Evolutionary conservation across 257 asterid genomes (phyloP), one percentile per base, ranked within the genome.

Genomic region (Solanum corneliomulleri): DNA sequence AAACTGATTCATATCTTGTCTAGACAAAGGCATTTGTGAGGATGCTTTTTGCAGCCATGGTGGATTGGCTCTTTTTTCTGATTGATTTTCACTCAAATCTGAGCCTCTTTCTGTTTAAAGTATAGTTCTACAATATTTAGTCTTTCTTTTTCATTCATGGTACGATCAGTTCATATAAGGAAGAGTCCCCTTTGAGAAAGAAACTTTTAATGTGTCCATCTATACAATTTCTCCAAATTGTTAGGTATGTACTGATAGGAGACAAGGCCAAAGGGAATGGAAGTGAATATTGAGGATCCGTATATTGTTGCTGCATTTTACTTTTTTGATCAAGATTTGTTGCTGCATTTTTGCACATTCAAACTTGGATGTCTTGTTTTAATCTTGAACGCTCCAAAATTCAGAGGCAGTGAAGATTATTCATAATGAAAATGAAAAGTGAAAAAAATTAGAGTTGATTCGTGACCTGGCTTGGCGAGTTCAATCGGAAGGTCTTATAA

Each of bases 1-100:
- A 69, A 4, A 35, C 49, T 31, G 89, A 42, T 13, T 75, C 42
- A 82, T 81, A 85, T 87, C 88, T 87, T 87, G 90, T 88, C 68
- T n/a, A 86, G 83, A 88, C 87, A 87, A 44, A 52, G 58, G 42
- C 20, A 29, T 45, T 78, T 78, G 66, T 78, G 84, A 45, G 64
- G 41, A 9, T 45, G 66, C 68, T 29, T 27, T 29, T 39, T 64
- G 80, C 87, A 64, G 64, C 87, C 80, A 84, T 41, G 80, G 64
- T 39, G 39, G 64, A 9, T 23, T 84, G 13, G 68, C 27, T 16
- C 42, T n/a, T 45, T 78, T 14, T 45, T 78, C 25, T 78, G 42
- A 45, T 78, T 25, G 41, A 45, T 45, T 78, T 78, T 78, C 20
- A 27, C 41, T 31, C 42, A 45, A 45, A 27, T 27, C 42, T 45